Base-by-base conservation (phyloP, 2,329 filamentous ascomycete genomes). In the Cytospora piceae region DNA sequence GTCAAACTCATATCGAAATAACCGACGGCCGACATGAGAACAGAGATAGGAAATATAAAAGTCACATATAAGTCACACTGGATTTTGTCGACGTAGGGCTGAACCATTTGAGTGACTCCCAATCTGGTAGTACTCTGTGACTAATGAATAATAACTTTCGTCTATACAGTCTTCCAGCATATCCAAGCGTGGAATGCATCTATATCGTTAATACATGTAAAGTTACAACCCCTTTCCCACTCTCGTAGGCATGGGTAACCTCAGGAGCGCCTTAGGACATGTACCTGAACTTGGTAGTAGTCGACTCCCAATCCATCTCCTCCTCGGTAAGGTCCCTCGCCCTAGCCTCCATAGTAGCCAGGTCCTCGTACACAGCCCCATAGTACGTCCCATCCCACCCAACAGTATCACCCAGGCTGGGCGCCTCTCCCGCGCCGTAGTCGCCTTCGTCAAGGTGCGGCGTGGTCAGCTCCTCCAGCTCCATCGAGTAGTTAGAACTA, bases 401-500 rank as follows among this genome's bases (percentile, higher is more conserved):
- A 9, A 67, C 63, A 15, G 39, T 60, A n/a, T 67, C 66, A 2
- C 54, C 32, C 7, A 54, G 20, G 31, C 8, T 17, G 9, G 58
- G 54, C 5, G 39, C 46, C 27, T 63, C 53, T 14, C 58, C 63
- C 1, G 20, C 55, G 1, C 66, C 66, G 17, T 60, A 67, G 34
- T 67, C 59, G n/a, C 57, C 66, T 12, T 34, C 46, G 49, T 67
- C 66, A 55, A 62, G 59, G 56, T 66, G 63, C 22, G 66, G 66
- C 37, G 66, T 67, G 1, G 66, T 67, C 24, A 67, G 14, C 56
- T 63, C 63, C 49, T 42, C 39, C 37, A 67, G 51, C 2, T 49
- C n/a, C 24, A 61, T 49, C 14, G 66, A 67, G 66, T 67, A 67
- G 55, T 67, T 67, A 37, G 66, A 67, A 49, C 17, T 55, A 55